Percentiles rank a stretch among this genome's conserved stretches.
These are phyloP conservation scores for Turritis glabra DNA, from an alignment of 345 rosid genomes.

Conservation along the genomic window DNA sequence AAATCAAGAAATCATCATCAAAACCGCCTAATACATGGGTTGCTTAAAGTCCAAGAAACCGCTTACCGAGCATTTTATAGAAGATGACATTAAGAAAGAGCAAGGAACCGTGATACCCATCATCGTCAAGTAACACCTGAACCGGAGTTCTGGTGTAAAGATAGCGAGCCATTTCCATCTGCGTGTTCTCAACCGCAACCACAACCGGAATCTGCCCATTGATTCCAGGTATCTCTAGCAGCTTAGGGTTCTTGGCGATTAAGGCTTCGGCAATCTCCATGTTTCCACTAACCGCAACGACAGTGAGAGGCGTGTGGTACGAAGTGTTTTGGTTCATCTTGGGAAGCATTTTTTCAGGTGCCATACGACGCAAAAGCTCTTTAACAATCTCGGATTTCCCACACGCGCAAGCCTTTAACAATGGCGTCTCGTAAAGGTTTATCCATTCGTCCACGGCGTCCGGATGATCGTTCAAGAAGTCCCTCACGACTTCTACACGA, in stretches of 20 bases:
- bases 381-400: constrained; percentile 35
- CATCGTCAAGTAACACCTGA: constrained; percentile 32
- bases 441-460: constrained; percentile 31
- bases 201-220: constrained; percentile 36
- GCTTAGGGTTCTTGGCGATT: constrained; percentile 35
- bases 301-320: constrained; percentile 40
- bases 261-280: constrained; percentile 34
- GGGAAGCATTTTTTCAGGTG: constrained; percentile 41
- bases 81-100: constrained; percentile 34
- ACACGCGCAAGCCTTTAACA: constrained; percentile 37
- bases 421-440: constrained; percentile 33
- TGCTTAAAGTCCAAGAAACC: constrained; percentile 14
- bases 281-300: constrained; percentile 41
- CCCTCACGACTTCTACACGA: constrained; percentile 16
- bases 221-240: constrained; percentile 38
- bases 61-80: constrained; percentile 37
- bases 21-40: not conserved
- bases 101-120: constrained; percentile 35
- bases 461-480: constrained; percentile 19
- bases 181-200: constrained; percentile 35
- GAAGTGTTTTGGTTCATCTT: constrained; percentile 33
- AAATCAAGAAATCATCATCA: not conserved
- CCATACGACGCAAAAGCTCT: constrained; percentile 37
- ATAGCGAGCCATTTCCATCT: constrained; percentile 41
- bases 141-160: constrained; percentile 37